These are phyloP conservation scores for Sequoiadendron giganteum DNA, from an alignment of 75 land plant genomes.

Conservation along the genomic window DNA sequence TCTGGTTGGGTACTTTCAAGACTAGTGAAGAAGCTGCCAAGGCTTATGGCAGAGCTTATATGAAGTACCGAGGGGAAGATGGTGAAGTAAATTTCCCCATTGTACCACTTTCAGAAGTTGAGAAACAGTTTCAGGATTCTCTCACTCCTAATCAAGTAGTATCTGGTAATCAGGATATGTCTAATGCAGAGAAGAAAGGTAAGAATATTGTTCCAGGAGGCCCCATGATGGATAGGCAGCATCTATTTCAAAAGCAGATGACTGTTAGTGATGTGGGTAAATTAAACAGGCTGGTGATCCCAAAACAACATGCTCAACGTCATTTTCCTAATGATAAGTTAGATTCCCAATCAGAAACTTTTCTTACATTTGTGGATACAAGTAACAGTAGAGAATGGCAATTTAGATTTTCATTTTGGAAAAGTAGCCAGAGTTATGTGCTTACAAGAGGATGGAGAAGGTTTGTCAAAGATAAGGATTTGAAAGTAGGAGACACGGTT, in stretches of 20 bases:
- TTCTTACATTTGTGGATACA: not conserved
- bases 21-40: too few relatives aligned
- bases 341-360: not conserved
- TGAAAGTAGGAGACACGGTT: constrained; percentile 50
- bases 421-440: constrained; percentile 69
- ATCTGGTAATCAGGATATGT: too few relatives aligned
- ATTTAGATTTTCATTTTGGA: constrained; percentile 71
- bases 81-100: too few relatives aligned
- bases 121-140: too few relatives aligned
- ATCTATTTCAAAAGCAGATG: not conserved
- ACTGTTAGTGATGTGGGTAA: not conserved
- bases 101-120: too few relatives aligned
- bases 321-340: not conserved
- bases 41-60: too few relatives aligned
- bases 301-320: not conserved
- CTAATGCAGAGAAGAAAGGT: not conserved
- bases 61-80: too few relatives aligned
- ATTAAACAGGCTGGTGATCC: not conserved
- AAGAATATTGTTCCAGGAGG: too few relatives aligned
- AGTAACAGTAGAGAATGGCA: constrained; percentile 26
- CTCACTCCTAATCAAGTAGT: too few relatives aligned
- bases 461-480: constrained; percentile 65
- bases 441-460: constrained; percentile 69
- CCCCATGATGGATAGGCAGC: not conserved
- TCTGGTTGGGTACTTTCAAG: too few relatives aligned